A percentile compares a stretch with the other conserved stretches of the same genome.
Evolutionary conservation across 176 grass and related monocot genomes (phyloP).

Genomic region (Oryza nivara): DNA sequence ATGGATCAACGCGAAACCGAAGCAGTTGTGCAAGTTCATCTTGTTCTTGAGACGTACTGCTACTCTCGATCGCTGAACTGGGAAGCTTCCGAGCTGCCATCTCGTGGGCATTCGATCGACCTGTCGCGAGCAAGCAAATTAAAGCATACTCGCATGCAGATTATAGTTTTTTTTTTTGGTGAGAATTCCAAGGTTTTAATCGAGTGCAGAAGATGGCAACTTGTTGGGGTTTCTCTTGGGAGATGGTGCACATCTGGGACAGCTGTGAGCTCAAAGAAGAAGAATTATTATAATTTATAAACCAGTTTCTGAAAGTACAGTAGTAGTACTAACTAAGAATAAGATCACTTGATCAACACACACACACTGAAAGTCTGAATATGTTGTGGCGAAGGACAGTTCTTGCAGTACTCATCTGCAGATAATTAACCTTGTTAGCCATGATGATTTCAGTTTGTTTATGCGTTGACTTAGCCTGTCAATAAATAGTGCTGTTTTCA

Average conservation of each 20-base stretch:
- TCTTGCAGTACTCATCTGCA: slow-evolving; percentile 25
- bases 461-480: slow-evolving; percentile 39
- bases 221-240: slow-evolving; percentile 35
- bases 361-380: not conserved
- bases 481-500: slow-evolving; percentile 5
- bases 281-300: slow-evolving; percentile 18
- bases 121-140: slow-evolving; percentile 39
- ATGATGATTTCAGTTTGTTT: slow-evolving; percentile 32
- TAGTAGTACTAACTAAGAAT: slow-evolving; percentile 26
- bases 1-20: slow-evolving; percentile 3
- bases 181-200: slow-evolving; percentile 29
- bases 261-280: slow-evolving; percentile 25
- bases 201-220: slow-evolving; percentile 11
- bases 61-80: slow-evolving; percentile 16
- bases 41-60: slow-evolving; percentile 10
- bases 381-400: slow-evolving; percentile 27
- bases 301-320: slow-evolving; percentile 33
- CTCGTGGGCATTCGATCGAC: slow-evolving; percentile 33
- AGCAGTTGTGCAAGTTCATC: not conserved
- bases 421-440: not conserved
- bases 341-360: slow-evolving; percentile 35
- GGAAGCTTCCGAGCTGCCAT: slow-evolving; percentile 60
- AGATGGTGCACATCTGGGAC: slow-evolving; percentile 40
- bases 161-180: not conserved
- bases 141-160: slow-evolving; percentile 24